Evolutionary conservation across 73 alveolate species (phyloP).

Genomic region (Tetrahymena malaccensis): DNA sequence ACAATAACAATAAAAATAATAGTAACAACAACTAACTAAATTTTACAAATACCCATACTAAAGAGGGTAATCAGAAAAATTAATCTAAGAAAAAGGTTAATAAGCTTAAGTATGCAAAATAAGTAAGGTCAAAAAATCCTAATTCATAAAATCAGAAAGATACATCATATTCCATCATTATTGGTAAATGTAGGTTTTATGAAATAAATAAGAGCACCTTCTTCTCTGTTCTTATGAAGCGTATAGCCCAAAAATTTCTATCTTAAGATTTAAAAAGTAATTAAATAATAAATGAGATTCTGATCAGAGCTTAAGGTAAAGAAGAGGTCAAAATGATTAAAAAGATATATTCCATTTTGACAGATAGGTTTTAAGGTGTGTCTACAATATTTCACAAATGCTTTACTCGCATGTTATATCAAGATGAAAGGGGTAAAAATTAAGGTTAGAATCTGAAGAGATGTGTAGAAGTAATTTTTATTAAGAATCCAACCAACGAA

Average conservation of each 20-base stretch:
- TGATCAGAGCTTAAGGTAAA: neutral
- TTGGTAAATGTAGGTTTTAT: neutral
- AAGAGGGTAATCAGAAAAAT: too few relatives aligned
- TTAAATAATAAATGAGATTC: neutral
- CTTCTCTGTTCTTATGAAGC: neutral
- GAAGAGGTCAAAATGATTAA: neutral
- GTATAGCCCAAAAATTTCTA: neutral
- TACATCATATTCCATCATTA: neutral
- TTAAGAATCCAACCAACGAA: neutral
- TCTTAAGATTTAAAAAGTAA: neutral
- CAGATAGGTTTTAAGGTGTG: neutral
- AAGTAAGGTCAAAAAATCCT: too few relatives aligned
- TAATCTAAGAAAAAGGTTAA: too few relatives aligned
- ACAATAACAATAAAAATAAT: neutral
- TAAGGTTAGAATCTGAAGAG: neutral
- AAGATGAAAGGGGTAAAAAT: neutral
- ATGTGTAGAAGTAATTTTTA: neutral
- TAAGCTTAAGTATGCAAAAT: too few relatives aligned
- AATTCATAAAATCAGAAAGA: neutral
- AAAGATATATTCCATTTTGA: neutral
- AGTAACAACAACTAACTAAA: too few relatives aligned
- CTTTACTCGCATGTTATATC: neutral
- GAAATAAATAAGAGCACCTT: neutral
- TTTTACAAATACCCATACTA: too few relatives aligned
- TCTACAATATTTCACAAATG: neutral